Evolutionary conservation across 2,329 filamentous ascomycete genomes (phyloP).

Genomic region (Aspergillus pseudoglaucus): DNA sequence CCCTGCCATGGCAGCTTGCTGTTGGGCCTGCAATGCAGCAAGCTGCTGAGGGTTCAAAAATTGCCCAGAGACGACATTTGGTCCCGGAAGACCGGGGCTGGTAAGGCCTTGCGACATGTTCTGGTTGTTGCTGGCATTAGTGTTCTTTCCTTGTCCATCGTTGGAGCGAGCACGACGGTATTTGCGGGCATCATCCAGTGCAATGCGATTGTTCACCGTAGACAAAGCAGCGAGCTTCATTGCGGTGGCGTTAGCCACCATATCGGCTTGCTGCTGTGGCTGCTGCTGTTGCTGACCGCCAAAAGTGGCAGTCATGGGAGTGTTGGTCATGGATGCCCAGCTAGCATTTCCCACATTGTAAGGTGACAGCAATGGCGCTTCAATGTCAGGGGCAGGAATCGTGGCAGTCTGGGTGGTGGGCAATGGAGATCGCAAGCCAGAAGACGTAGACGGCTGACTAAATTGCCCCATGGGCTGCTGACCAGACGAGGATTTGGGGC

Average conservation of each 20-base stretch:
- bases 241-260: constrained; percentile 96
- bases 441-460: constrained; percentile 65
- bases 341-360: constrained; percentile 72
- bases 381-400: constrained; percentile 65
- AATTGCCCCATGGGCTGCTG: constrained; percentile 89
- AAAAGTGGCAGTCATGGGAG: constrained; percentile 88
- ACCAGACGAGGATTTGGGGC: constrained; percentile 72
- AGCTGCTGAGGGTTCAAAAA: constrained; percentile 80
- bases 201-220: constrained; percentile 96
- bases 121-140: constrained; percentile 44
- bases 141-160: constrained; percentile 53
- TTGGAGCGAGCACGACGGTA: constrained; percentile 87
- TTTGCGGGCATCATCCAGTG: constrained; percentile 92
- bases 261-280: constrained; percentile 65
- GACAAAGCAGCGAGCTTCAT: constrained; percentile 98
- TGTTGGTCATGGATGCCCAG: constrained; percentile 98
- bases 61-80: constrained; percentile 82
- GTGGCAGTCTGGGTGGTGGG: constrained; percentile 81
- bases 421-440: constrained; percentile 73
- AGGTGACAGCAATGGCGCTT: constrained; percentile 80
- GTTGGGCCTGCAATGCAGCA: constrained; percentile 68
- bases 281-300: constrained; percentile 44
- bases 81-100: constrained; percentile 56
- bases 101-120: constrained; percentile 62
- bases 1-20: constrained; percentile 50